These are phyloP conservation scores for Syzygium aqueum DNA, from an alignment of 345 rosid species.

Conservation along the genomic window DNA sequence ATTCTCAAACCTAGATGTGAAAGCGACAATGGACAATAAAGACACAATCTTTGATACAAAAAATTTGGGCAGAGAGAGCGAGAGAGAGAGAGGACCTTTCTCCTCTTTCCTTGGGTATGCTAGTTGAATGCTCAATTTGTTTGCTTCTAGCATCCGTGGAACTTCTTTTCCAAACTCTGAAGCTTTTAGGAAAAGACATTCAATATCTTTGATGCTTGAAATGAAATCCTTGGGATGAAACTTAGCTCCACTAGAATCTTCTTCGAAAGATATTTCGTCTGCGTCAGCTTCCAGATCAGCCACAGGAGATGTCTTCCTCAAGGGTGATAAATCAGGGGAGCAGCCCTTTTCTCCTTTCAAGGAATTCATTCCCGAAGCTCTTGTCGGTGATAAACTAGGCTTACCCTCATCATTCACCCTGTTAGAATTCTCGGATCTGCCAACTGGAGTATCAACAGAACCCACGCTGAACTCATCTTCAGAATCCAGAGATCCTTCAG, in stretches of 20 bases:
- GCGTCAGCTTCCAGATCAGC: conserved; percentile 15
- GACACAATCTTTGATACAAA: background rate
- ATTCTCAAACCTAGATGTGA: background rate
- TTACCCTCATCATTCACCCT: conserved; percentile 36
- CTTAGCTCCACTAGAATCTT: conserved; percentile 39
- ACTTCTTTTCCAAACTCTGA: conserved; percentile 92
- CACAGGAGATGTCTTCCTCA: conserved; percentile 30
- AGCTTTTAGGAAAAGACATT: conserved; percentile 66
- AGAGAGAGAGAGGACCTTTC: conserved; percentile 21
- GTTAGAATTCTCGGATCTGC: conserved; percentile 66
- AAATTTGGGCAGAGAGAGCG: background rate
- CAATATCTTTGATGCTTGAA: conserved; percentile 80
- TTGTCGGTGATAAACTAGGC: conserved; percentile 24
- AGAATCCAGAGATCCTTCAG: conserved; percentile 51
- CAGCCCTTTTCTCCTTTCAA: conserved; percentile 40
- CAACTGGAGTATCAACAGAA: conserved; percentile 51
- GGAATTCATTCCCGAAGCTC: conserved; percentile 42
- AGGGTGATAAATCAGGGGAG: conserved; percentile 70
- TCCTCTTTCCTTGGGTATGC: conserved; percentile 48
- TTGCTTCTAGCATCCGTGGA: conserved; percentile 98
- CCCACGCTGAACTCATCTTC: conserved; percentile 76
- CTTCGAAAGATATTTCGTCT: conserved; percentile 40
- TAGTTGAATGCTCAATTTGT: conserved; percentile 81
- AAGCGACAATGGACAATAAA: background rate
- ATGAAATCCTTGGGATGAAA: conserved; percentile 66